A percentile compares a stretch with the other conserved stretches of the same genome.
phyloP scores from a whole-genome alignment of 2,329 filamentous ascomycete species.

The Phaeomoniella chlamydospora region DNA sequence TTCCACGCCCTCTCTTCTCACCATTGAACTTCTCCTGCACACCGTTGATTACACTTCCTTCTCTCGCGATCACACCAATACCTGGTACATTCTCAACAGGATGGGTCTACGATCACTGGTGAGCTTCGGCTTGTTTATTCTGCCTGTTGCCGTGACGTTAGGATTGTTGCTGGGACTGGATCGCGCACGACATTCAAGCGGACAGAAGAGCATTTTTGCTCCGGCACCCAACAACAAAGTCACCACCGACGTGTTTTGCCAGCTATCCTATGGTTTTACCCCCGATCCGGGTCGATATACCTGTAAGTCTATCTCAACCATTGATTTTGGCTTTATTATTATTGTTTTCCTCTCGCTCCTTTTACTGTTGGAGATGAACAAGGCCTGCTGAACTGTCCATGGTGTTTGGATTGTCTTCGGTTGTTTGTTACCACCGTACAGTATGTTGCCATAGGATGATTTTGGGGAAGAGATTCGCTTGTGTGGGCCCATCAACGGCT shows the following conservation, averaged over 20 bases:
- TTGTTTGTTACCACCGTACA: no score
- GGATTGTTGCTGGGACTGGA: slow-evolving; percentile 37
- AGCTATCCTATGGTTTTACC: slow-evolving; percentile 30
- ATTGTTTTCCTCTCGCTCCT: not conserved
- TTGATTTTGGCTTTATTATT: slow-evolving; percentile 3
- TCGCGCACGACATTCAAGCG: slow-evolving; percentile 25
- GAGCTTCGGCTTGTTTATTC: slow-evolving; percentile 34
- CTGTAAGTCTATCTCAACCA: slow-evolving; percentile 20
- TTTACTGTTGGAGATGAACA: no score
- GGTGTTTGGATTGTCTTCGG: no score
- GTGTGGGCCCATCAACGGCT: no score
- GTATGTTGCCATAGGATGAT: no score
- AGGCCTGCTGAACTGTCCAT: no score
- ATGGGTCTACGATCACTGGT: slow-evolving; percentile 28
- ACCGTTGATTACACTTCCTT: no score
- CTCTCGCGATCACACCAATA: no score
- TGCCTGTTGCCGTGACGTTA: slow-evolving; percentile 35
- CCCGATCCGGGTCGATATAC: slow-evolving; percentile 29
- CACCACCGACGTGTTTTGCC: slow-evolving; percentile 23
- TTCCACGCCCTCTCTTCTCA: no score
- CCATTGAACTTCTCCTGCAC: no score
- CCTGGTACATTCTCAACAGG: no score
- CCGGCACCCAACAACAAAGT: slow-evolving; percentile 23
- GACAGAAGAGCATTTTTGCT: slow-evolving; percentile 27
- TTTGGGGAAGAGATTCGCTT: no score